These are phyloP conservation scores for Monilinia fructigena DNA, from an alignment of 2,329 filamentous ascomycete species.

Conservation along the genomic window DNA sequence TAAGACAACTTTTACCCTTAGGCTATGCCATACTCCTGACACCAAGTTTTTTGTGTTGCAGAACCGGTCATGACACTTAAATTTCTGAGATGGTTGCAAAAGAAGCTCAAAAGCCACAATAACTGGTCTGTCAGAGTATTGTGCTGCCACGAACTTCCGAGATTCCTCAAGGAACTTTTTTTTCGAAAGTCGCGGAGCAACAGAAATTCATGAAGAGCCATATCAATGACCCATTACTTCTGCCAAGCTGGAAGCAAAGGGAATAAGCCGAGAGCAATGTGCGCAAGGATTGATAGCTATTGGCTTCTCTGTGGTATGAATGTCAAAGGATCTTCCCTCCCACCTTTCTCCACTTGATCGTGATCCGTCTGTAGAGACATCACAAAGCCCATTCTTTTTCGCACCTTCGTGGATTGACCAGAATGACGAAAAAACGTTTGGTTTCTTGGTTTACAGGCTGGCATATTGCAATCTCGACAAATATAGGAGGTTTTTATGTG, in stretches of 20 bases:
- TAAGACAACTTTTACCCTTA: conserved; percentile 47
- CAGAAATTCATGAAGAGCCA: conserved; percentile 30
- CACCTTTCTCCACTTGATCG: conserved; percentile 22
- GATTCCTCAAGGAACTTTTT: conserved; percentile 38
- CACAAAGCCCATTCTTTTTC: conserved; percentile 46
- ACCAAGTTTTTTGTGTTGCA: conserved; percentile 51
- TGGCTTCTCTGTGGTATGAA: conserved; percentile 25
- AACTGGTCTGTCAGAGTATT: conserved; percentile 30
- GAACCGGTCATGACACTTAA: conserved; percentile 45
- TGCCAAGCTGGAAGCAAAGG: conserved; percentile 29
- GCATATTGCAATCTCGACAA: conserved; percentile 49
- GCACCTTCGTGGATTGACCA: conserved; percentile 51
- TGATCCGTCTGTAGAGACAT: conserved; percentile 24
- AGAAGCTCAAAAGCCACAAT: conserved; percentile 24
- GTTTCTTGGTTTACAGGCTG: conserved; percentile 64
- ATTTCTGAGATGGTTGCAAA: conserved; percentile 46
- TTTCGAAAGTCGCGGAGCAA: conserved; percentile 35
- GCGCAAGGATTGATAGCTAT: conserved; percentile 32
- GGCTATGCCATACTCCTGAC: conserved; percentile 50
- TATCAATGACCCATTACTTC: conserved; percentile 31
- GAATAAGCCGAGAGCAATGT: conserved; percentile 34
- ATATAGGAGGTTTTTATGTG: conserved; percentile 57
- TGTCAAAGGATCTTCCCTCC: conserved; percentile 22
- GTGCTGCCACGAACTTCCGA: conserved; percentile 32
- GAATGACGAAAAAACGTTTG: conserved; percentile 60